A percentile compares a stretch with the other conserved stretches of the same genome.
Conservation (phyloP, 352 stramenopile species). For the Pythium rishiriense region DNA sequence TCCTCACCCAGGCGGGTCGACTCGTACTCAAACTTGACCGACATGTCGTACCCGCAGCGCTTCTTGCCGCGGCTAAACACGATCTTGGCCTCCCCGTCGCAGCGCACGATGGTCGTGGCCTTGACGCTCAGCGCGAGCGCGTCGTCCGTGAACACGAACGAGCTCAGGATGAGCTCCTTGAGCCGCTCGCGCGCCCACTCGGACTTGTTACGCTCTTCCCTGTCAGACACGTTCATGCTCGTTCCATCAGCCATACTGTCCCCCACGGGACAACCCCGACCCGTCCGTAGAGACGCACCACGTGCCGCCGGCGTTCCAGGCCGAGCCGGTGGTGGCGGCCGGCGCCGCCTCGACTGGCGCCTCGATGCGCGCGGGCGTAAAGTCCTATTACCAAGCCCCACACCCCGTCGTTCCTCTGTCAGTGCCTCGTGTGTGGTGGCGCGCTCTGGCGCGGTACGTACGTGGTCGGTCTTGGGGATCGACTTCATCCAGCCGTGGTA, state of each 20-base stretch:
- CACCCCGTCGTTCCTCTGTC: neutral
- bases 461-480: slow-evolving; percentile 79
- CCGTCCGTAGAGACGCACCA: slow-evolving; percentile 42
- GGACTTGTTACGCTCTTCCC: slow-evolving; percentile 84
- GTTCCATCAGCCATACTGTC: too few species aligned
- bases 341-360: slow-evolving; percentile 23
- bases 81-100: slow-evolving; percentile 83
- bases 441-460: too few species aligned
- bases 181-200: slow-evolving; percentile 74
- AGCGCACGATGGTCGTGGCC: slow-evolving; percentile 60
- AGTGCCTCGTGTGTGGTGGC: too few species aligned
- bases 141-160: slow-evolving; percentile 59
- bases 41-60: slow-evolving; percentile 82
- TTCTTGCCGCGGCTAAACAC: slow-evolving; percentile 87
- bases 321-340: slow-evolving; percentile 48
- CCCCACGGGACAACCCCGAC: neutral
- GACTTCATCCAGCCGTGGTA: slow-evolving; percentile 90
- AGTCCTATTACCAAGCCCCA: slow-evolving; percentile 47
- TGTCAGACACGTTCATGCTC: too few species aligned
- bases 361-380: slow-evolving; percentile 76
- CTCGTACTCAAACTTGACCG: slow-evolving; percentile 77
- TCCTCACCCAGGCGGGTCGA: slow-evolving; percentile 40
- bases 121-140: slow-evolving; percentile 52
- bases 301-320: slow-evolving; percentile 79
- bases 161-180: slow-evolving; percentile 66